Base-by-base conservation (phyloP, 805 yeast genomes). In the Wickerhamiella occidentalis region DNA sequence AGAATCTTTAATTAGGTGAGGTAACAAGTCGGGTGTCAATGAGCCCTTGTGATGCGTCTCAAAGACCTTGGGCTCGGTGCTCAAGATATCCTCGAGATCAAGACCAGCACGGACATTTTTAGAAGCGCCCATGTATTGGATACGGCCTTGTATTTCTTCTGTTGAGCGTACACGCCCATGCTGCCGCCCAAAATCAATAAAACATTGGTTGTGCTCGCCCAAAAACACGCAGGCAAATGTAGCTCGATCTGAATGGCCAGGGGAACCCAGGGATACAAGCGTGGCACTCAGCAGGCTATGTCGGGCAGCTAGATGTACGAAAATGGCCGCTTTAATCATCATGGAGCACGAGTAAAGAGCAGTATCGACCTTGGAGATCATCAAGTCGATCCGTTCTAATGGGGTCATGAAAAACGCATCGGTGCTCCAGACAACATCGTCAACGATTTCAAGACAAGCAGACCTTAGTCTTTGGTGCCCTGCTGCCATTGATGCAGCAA, bases 141-240 rank as follows among this genome's bases (percentile, higher is more conserved):
- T 45, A 9, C 56, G 51, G 22, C 55, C 55, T 17, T 53, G 50
- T n/a, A 58, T 47, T 3, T 58, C 62, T 17, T 46, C 49, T 6
- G 51, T 26, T 12, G 53, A 28, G 8, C 62, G 54, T 17, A 57
- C 38, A 25, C 30, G 45, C 12, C 40, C 40, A 19, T 57, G 55
- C 2, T 46, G 46, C 3, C 55, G 53, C 21, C 49, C 35, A 52
- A 57, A 56, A 45, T 58, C 62, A 8, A 58, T 54, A 45, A 56
- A 58, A 11, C 52, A 38, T 2, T 52, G 21, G 13, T 23, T 19
- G 17, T 22, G 22, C 3, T 21, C 15, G 9, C 40, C 40, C 35
- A 45, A 22, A 12, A 28, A 23, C 5, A 36, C 30, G 30, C 57
- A 54, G 40, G n/a, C 29, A 40, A 46, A 54, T 3, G 56, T 48